Evolutionary conservation across 441 rosid species (phyloP), one percentile per base, ranked within the genome.

Genomic region (Biscutella auriculata): DNA sequence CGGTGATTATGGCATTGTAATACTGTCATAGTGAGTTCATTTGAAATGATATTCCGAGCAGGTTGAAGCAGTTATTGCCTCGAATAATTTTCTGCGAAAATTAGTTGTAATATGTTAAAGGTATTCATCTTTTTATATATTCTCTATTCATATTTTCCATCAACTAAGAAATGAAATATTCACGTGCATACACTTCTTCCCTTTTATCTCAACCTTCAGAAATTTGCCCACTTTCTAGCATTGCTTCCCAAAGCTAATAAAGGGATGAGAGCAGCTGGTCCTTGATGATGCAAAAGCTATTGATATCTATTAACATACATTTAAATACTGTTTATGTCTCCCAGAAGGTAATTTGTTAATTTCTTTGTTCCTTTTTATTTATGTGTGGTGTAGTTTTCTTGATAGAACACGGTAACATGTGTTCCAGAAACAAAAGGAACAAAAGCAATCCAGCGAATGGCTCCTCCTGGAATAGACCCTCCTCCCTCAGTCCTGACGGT

Each of bases 181-280:
- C 46, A 44, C 8, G 17, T 35, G 42, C n/a, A n/a, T n/a, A n/a
- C 8, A 39, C 27, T 36, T 52, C 36, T 47, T 45, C 41, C 28
- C 13, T 19, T 66, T 57, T 54, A 59, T 44, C 11, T 11, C 60
- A n/a, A 30, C 44, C 49, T 62, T 60, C 86, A 92, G 98, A 86
- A 79, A 62, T 79, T 86, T 73, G 82, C 84, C 35, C 71, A 67
- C 75, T 88, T 83, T 67, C 79, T 92, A 43, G 86, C 95, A 43
- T 73, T 83, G 69, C 92, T 92, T 60, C 98, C 98, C 13, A 83
- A 79, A 76, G 74, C 81, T 23, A 88, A n/a, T n/a, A 70, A 74
- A 94, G 94, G 56, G 92, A 84, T 66, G 88, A 70, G 46, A 76
- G 77, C 52, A 79, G 80, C 74, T 92, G 98, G 98, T 71, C 73